Percentiles rank a stretch among this genome's conserved stretches.
Conservation (phyloP, 106 monocot genomes). For the Vanilla planifolia region DNA sequence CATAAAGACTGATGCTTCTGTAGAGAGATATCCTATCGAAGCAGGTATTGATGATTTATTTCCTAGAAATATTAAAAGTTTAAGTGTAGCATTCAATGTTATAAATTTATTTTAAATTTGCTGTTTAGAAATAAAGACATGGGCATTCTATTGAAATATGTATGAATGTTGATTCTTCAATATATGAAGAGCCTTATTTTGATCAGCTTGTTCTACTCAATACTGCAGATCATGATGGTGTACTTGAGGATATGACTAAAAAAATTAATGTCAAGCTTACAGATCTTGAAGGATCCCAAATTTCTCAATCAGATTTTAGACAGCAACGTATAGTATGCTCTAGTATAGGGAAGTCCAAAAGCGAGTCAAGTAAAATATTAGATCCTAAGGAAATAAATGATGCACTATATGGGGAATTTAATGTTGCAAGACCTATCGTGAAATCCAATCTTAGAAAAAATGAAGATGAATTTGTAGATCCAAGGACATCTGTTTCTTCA, state of each 20-base stretch:
- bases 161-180: not conserved
- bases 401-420: not conserved
- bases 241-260: not conserved
- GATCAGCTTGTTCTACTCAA: not conserved
- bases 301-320: not conserved
- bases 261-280: not conserved
- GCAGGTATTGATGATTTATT: not conserved
- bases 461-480: not conserved
- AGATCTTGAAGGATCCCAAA: not conserved
- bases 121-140: not conserved
- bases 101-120: not conserved
- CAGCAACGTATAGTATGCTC: not conserved
- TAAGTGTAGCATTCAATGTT: not conserved
- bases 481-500: not conserved
- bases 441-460: not conserved
- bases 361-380: not conserved
- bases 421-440: not conserved
- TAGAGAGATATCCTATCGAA: not conserved
- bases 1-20: not conserved
- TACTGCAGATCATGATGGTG: not conserved
- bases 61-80: not conserved
- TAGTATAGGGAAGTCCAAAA: no score
- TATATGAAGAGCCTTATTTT: not conserved
- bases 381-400: not conserved
- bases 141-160: constrained; percentile 5